phyloP scores from a whole-genome alignment of 1,284 basidiomycete genomes.

The Malassezia dermatis region DNA sequence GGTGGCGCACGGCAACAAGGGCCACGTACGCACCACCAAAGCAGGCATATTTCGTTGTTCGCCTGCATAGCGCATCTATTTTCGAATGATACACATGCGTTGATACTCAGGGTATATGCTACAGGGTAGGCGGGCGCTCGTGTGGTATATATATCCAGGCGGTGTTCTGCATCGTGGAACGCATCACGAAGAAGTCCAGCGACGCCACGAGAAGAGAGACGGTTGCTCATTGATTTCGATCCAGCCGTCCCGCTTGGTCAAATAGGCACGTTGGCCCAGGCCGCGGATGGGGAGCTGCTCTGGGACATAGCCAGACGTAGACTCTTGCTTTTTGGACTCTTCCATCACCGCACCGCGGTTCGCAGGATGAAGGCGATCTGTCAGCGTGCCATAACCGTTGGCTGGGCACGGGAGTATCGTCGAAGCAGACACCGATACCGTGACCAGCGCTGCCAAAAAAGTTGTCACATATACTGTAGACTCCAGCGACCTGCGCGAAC shows the following conservation, averaged over 20 bases:
- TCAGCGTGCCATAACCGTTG: constrained; percentile 5
- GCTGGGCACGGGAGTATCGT: constrained; percentile 35
- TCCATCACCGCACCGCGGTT: constrained; percentile 9
- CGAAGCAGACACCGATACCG: constrained; percentile 26
- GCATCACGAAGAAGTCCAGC: constrained; percentile 3
- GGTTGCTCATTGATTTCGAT: constrained; percentile 28
- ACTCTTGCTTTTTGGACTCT: background rate
- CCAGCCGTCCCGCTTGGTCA: constrained; percentile 31
- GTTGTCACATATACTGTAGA: constrained; percentile 28
- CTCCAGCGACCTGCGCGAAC: constrained; percentile 5
- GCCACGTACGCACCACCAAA: too few species aligned
- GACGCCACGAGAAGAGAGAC: constrained; percentile 12
- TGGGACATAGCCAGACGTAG: background rate
- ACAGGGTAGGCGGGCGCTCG: background rate
- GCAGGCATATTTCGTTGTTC: too few species aligned
- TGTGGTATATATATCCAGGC: background rate
- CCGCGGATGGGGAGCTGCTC: constrained; percentile 4
- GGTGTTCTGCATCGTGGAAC: background rate
- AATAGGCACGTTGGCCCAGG: constrained; percentile 22
- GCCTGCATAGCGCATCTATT: too few species aligned
- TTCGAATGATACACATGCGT: too few species aligned
- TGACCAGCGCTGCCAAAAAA: constrained; percentile 26
- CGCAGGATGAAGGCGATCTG: background rate
- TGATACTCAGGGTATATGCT: background rate
- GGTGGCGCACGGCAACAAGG: background rate